phyloP scores from a whole-genome alignment of 1,139 yeast genomes.

The Debaryomyces coudertii region DNA sequence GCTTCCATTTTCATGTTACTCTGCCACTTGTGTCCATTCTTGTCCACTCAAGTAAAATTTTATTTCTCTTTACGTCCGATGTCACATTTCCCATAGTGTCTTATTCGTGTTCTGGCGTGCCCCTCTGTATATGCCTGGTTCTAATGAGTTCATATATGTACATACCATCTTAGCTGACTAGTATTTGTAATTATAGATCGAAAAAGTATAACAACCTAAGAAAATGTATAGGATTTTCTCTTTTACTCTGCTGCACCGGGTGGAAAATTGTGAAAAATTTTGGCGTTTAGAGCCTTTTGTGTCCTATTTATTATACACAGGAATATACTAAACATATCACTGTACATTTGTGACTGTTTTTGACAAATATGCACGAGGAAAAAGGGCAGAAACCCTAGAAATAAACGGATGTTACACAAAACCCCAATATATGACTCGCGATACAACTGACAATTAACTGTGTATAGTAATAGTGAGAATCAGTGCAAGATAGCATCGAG shows the following conservation, averaged over 20 bases:
- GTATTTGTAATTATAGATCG: slow-evolving; percentile 26
- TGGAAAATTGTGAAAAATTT: slow-evolving; percentile 12
- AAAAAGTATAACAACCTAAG: slow-evolving; percentile 4
- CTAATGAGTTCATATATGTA: slow-evolving; percentile 15
- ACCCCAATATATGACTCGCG: slow-evolving; percentile 12
- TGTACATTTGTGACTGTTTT: too few species aligned
- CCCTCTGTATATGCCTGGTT: neutral
- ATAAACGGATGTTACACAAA: slow-evolving; percentile 19
- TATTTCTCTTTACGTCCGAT: neutral
- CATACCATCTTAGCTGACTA: slow-evolving; percentile 45
- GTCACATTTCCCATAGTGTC: neutral
- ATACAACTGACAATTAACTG: neutral
- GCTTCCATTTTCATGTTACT: neutral
- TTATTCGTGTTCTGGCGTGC: neutral
- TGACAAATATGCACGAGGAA: too few species aligned
- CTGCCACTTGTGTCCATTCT: neutral
- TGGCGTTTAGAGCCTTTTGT: slow-evolving; percentile 3
- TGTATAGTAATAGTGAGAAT: neutral
- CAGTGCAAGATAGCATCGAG: neutral
- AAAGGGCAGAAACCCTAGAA: neutral
- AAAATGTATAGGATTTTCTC: slow-evolving; percentile 10
- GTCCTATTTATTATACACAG: neutral
- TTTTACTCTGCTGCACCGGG: slow-evolving; percentile 9
- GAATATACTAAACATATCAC: too few species aligned
- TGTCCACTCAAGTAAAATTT: neutral